Conservation (phyloP, 2,329 filamentous ascomycete genomes). For the Ophiostoma ulmi region DNA sequence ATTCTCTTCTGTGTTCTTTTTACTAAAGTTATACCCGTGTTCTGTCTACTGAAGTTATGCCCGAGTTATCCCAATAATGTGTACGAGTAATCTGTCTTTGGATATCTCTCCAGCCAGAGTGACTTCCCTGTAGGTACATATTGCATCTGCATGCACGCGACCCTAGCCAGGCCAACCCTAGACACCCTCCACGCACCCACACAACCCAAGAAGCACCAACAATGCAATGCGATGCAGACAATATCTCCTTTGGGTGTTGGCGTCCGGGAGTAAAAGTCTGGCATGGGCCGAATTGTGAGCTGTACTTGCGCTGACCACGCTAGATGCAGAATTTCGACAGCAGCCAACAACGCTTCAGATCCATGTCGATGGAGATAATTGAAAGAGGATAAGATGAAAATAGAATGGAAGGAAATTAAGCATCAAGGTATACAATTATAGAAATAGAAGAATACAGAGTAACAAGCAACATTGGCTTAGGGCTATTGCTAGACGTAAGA, state of each 20-base stretch:
- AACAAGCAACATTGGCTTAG: no score
- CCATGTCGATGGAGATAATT: neutral
- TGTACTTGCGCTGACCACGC: neutral
- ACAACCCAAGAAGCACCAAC: conserved; percentile 12
- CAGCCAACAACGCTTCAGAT: neutral
- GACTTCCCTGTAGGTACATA: neutral
- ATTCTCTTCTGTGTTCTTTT: neutral
- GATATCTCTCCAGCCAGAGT: neutral
- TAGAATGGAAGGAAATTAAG: neutral
- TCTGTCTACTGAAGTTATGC: no score
- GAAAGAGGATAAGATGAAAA: neutral
- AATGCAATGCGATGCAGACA: conserved; percentile 9
- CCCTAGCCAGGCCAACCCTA: neutral
- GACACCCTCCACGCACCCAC: neutral
- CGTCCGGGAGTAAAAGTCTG: neutral
- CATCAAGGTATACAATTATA: neutral
- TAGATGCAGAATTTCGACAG: neutral
- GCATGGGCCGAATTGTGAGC: neutral
- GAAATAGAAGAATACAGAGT: neutral
- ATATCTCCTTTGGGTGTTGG: neutral
- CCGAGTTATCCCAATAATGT: no score
- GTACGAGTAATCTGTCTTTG: neutral
- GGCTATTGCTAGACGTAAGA: neutral
- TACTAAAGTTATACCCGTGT: neutral
- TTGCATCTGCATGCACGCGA: conserved; percentile 3